phyloP scores from a whole-genome alignment of 371 early-diverging fungal species.

The Actinomortierella wolfii region DNA sequence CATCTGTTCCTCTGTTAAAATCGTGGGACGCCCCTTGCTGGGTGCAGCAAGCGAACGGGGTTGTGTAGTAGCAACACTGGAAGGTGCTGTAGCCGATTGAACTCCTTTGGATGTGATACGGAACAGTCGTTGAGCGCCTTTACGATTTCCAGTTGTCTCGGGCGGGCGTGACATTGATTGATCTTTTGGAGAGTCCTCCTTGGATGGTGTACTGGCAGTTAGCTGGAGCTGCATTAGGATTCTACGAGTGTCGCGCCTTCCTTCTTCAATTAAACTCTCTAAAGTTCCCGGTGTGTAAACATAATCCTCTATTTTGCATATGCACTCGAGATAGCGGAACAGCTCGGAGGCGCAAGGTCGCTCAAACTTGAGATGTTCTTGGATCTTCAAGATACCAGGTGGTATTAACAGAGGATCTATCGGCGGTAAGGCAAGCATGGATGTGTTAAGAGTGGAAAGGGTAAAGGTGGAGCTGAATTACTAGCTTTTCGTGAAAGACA shows the following conservation, averaged over 20 bases:
- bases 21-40: background rate
- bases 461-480: background rate
- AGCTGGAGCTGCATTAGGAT: constrained; percentile 42
- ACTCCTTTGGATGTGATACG: constrained; percentile 37
- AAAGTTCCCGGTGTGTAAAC: constrained; percentile 34
- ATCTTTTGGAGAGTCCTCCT: background rate
- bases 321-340: constrained; percentile 15
- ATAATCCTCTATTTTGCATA: constrained; percentile 36
- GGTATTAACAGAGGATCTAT: constrained; percentile 36
- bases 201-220: background rate
- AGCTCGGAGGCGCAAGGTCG: constrained; percentile 27
- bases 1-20: constrained; percentile 12
- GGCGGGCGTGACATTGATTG: constrained; percentile 1
- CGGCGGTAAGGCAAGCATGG: background rate
- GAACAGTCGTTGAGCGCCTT: constrained; percentile 27
- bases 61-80: background rate
- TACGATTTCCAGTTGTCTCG: constrained; percentile 13
- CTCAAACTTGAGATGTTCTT: constrained; percentile 36
- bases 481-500: background rate
- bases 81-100: constrained; percentile 25
- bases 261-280: constrained; percentile 17
- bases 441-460: background rate
- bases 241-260: constrained; percentile 22
- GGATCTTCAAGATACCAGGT: constrained; percentile 17
- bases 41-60: no score